These are phyloP conservation scores for Coniella lustricola DNA, from an alignment of 2,329 filamentous ascomycete genomes.

Conservation along the genomic window DNA sequence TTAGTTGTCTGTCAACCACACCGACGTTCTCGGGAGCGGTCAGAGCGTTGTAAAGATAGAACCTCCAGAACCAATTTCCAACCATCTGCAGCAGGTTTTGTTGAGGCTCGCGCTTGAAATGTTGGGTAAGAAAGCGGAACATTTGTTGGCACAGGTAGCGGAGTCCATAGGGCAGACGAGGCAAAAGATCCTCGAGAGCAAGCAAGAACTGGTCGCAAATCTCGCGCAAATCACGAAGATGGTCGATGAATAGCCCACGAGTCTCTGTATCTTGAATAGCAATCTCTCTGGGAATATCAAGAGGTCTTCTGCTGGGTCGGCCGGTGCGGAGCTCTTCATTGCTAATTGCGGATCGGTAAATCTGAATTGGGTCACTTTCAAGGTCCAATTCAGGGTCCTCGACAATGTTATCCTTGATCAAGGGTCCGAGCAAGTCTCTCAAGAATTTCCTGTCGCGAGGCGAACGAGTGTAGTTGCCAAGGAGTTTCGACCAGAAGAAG, in stretches of 20 bases:
- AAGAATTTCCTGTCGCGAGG: slow-evolving; percentile 90
- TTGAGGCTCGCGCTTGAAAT: slow-evolving; percentile 74
- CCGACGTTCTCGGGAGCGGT: slow-evolving; percentile 88
- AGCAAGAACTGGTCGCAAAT: slow-evolving; percentile 88
- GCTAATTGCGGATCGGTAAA: slow-evolving; percentile 91
- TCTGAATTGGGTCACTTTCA: slow-evolving; percentile 95
- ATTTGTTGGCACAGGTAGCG: slow-evolving; percentile 83
- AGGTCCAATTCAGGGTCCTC: slow-evolving; percentile 86
- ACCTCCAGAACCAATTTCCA: slow-evolving; percentile 88
- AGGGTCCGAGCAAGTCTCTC: slow-evolving; percentile 72
- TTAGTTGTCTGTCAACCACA: slow-evolving; percentile 81
- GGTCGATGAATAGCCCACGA: slow-evolving; percentile 84
- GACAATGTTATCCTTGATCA: slow-evolving; percentile 87
- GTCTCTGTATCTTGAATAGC: slow-evolving; percentile 97
- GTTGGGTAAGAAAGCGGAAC: slow-evolving; percentile 67
- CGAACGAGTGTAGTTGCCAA: slow-evolving; percentile 81
- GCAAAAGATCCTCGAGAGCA: slow-evolving; percentile 72
- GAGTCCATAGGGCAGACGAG: slow-evolving; percentile 87
- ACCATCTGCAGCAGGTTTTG: slow-evolving; percentile 75
- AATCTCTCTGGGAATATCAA: slow-evolving; percentile 82
- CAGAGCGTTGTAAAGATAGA: slow-evolving; percentile 85
- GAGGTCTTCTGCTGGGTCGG: slow-evolving; percentile 68
- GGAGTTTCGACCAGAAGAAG: slow-evolving; percentile 86
- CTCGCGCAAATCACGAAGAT: slow-evolving; percentile 87
- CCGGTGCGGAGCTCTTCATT: slow-evolving; percentile 95